Base-by-base conservation (phyloP, 768 basidiomycete species). In the Agrocybe pediades region DNA sequence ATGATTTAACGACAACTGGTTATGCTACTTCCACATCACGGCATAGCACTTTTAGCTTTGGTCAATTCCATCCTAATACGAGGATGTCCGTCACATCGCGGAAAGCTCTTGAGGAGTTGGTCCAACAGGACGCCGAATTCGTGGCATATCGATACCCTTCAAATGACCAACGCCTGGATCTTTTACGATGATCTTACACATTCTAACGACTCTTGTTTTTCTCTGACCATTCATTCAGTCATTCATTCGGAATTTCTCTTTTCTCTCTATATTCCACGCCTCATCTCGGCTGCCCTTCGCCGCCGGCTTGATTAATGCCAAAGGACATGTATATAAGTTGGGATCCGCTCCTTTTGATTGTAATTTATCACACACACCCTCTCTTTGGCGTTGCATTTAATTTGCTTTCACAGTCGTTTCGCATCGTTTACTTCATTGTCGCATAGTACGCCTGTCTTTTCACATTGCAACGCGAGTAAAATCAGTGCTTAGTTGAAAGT, bases 131-230 rank as follows among this genome's bases (percentile, higher is more conserved):
- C 66, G 70, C 82, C 2, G 88, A 92, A 16, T 93, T 94, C 64
- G 85, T 93, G 55, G 89, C 91, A 3, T 92, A 93, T 66, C 84
- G 91, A 36, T 94, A 94, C 68, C 92, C 92, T 6, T 92, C 90
- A 13, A 82, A 77, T 57, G 86, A 88, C 60, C 86, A 89, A 60
- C 83, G 79, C 33, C 62, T 88, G 57, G 85, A 86, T 65, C 74
- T 89, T 39, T 62, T 88, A 51, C 82, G 68, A 57, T 70, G 58
- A 59, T 30, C 23, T 47, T 48, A 27, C 47, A 26, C 56, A 51
- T 41, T 46, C 46, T 53, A 43, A 43, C 24, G 17, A 30, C 44
- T 2, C 21, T 24, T 41, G 42, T 58, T 51, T 49, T 44, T 39
- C 42, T 48, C 44, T 46, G 27, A 43, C 41, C 53, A 46, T 46